phyloP scores from a whole-genome alignment of 805 yeast genomes.

The Blastobotrys mokoenaii region DNA sequence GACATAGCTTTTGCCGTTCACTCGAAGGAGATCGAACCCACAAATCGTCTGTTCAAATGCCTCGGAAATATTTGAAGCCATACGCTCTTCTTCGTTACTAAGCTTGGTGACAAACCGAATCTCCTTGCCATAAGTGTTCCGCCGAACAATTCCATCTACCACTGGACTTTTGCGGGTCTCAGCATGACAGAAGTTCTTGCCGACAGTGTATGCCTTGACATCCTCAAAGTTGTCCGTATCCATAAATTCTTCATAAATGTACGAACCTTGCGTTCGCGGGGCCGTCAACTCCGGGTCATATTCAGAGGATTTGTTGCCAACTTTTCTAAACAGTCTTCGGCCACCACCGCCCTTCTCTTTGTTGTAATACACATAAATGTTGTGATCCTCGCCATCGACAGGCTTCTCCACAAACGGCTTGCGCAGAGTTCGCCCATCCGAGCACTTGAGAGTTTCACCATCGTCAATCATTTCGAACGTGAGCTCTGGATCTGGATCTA shows the following conservation, averaged over 20 bases:
- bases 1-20: slow-evolving; percentile 79
- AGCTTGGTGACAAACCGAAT: slow-evolving; percentile 81
- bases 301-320: slow-evolving; percentile 94
- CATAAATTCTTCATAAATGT: slow-evolving; percentile 88
- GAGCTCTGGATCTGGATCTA: slow-evolving; percentile 48
- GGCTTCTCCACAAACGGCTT: slow-evolving; percentile 98
- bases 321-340: slow-evolving; percentile 83
- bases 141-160: slow-evolving; percentile 96
- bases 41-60: slow-evolving; percentile 90
- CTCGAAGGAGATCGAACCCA: slow-evolving; percentile 91
- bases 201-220: slow-evolving; percentile 97
- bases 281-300: slow-evolving; percentile 69
- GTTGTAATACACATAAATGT: slow-evolving; percentile 86
- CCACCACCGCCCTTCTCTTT: slow-evolving; percentile 95
- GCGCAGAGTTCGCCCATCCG: slow-evolving; percentile 58
- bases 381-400: slow-evolving; percentile 98
- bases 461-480: slow-evolving; percentile 78
- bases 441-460: slow-evolving; percentile 64
- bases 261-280: slow-evolving; percentile 88
- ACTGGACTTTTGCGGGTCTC: slow-evolving; percentile 98
- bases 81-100: slow-evolving; percentile 60
- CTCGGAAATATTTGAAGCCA: slow-evolving; percentile 70
- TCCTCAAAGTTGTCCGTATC: slow-evolving; percentile 98
- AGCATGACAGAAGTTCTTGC: slow-evolving; percentile 86
- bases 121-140: slow-evolving; percentile 97